Conservation (phyloP, 2,329 filamentous ascomycete species). For the Aspergillus niger region DNA sequence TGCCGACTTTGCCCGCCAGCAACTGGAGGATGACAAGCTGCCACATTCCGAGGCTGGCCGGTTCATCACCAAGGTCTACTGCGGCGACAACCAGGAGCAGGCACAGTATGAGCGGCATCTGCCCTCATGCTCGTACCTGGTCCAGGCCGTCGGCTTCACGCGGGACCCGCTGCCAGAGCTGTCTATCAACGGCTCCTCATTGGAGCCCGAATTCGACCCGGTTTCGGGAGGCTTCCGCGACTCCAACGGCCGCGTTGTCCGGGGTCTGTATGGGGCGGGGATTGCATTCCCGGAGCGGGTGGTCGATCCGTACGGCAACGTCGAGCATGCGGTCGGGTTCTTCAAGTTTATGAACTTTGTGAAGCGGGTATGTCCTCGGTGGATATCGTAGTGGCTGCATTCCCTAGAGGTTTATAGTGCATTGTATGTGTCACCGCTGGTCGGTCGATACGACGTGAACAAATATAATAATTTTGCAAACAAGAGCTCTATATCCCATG, state of each 20-base stretch:
- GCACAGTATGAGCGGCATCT: slow-evolving; percentile 51
- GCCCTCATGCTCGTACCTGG: slow-evolving; percentile 54
- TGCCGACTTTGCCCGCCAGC: slow-evolving; percentile 60
- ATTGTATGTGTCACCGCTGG: too few species aligned
- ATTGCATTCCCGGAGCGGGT: slow-evolving; percentile 66
- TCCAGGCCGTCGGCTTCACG: slow-evolving; percentile 63
- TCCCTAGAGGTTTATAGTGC: too few species aligned
- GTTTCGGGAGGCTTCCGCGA: slow-evolving; percentile 53
- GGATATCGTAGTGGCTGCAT: slow-evolving; percentile 34
- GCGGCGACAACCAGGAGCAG: slow-evolving; percentile 46
- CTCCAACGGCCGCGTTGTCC: slow-evolving; percentile 44
- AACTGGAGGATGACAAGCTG: slow-evolving; percentile 58
- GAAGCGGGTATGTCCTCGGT: slow-evolving; percentile 56
- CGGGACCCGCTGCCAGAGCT: slow-evolving; percentile 54
- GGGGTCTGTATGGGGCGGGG: slow-evolving; percentile 61
- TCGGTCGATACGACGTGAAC: too few species aligned
- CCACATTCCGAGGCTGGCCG: slow-evolving; percentile 48
- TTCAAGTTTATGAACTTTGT: slow-evolving; percentile 68
- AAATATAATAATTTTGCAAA: too few species aligned
- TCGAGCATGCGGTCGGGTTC: slow-evolving; percentile 64
- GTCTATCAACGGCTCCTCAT: slow-evolving; percentile 33
- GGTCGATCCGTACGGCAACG: slow-evolving; percentile 62
- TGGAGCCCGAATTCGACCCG: slow-evolving; percentile 35
- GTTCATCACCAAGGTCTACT: slow-evolving; percentile 52
- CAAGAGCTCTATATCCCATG: too few species aligned